Conservation (phyloP, 2,329 filamentous ascomycete species). For the Aspergillus alliaceus region DNA sequence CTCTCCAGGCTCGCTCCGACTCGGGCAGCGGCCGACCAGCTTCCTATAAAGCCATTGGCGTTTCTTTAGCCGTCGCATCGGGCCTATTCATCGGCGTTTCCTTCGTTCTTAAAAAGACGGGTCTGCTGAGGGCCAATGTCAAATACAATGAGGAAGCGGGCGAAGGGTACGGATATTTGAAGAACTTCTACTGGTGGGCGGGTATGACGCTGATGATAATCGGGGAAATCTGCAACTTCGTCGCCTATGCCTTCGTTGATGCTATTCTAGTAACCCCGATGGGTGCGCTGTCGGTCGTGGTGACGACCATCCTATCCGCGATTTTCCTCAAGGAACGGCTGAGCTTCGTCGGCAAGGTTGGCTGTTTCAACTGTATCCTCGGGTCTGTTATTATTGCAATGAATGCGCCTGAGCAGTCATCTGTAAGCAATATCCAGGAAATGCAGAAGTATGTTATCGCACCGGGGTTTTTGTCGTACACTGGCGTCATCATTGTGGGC, state of each 20-base stretch:
- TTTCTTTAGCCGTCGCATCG: conserved; percentile 80
- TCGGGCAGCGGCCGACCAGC: conserved; percentile 45
- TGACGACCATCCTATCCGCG: conserved; percentile 85
- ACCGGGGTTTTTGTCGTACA: conserved; percentile 82
- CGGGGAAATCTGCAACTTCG: conserved; percentile 95
- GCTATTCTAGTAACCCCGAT: conserved; percentile 92
- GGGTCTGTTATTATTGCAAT: conserved; percentile 92
- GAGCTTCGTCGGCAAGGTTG: conserved; percentile 93
- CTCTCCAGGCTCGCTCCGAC: conserved; percentile 48
- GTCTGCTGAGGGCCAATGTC: conserved; percentile 84
- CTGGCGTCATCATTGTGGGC: conserved; percentile 77
- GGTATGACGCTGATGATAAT: conserved; percentile 98
- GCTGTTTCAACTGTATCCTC: conserved; percentile 92
- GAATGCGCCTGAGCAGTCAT: conserved; percentile 84
- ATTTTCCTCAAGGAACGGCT: conserved; percentile 95
- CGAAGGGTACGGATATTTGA: conserved; percentile 95
- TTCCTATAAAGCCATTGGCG: conserved; percentile 81
- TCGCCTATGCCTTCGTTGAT: conserved; percentile 94
- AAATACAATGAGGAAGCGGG: conserved; percentile 96
- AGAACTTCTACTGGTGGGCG: conserved; percentile 91
- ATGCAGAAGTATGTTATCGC: conserved; percentile 86
- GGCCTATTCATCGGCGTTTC: conserved; percentile 92
- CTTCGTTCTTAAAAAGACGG: conserved; percentile 93
- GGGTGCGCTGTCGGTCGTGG: conserved; percentile 86
- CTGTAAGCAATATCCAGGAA: conserved; percentile 83